Conservation (phyloP, 2,329 filamentous ascomycete genomes). For the Huntiella bhutanensis region DNA sequence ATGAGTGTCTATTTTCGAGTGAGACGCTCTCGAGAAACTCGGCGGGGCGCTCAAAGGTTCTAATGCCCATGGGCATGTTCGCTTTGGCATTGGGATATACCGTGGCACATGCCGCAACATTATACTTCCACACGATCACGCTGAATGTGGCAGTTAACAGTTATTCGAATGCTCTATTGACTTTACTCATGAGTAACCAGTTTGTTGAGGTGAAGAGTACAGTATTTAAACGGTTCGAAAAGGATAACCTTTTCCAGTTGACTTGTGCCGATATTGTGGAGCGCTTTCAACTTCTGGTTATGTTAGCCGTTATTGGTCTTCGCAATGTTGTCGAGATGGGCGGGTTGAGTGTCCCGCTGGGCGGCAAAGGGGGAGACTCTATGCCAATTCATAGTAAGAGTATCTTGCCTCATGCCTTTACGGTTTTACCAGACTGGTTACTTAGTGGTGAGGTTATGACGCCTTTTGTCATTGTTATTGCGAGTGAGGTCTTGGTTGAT, state of each 20-base stretch:
- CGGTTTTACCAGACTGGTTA: slow-evolving; percentile 62
- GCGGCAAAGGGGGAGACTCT: slow-evolving; percentile 16
- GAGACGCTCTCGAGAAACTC: slow-evolving; percentile 79
- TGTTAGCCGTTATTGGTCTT: slow-evolving; percentile 88
- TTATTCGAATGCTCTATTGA: slow-evolving; percentile 88
- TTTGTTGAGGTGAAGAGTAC: slow-evolving; percentile 98
- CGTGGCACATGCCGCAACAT: slow-evolving; percentile 62
- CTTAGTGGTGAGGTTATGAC: slow-evolving; percentile 70
- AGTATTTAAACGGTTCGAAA: slow-evolving; percentile 97
- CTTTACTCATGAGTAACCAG: slow-evolving; percentile 85
- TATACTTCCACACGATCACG: slow-evolving; percentile 96
- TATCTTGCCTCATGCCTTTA: slow-evolving; percentile 80
- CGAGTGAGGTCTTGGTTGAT: slow-evolving; percentile 92
- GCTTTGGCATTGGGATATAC: slow-evolving; percentile 73
- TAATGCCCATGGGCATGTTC: slow-evolving; percentile 83
- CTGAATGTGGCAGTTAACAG: slow-evolving; percentile 97
- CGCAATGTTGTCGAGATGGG: slow-evolving; percentile 94
- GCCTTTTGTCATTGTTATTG: slow-evolving; percentile 83
- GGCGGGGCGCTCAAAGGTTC: slow-evolving; percentile 76
- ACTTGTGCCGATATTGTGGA: slow-evolving; percentile 95
- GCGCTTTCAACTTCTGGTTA: slow-evolving; percentile 92
- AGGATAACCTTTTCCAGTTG: slow-evolving; percentile 90
- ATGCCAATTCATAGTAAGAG: slow-evolving; percentile 47
- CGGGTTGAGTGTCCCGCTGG: slow-evolving; percentile 48
- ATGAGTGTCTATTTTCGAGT: slow-evolving; percentile 85